Evolutionary conservation across 768 basidiomycete genomes (phyloP).

Genomic region (Strobilomyces echinocephalus): DNA sequence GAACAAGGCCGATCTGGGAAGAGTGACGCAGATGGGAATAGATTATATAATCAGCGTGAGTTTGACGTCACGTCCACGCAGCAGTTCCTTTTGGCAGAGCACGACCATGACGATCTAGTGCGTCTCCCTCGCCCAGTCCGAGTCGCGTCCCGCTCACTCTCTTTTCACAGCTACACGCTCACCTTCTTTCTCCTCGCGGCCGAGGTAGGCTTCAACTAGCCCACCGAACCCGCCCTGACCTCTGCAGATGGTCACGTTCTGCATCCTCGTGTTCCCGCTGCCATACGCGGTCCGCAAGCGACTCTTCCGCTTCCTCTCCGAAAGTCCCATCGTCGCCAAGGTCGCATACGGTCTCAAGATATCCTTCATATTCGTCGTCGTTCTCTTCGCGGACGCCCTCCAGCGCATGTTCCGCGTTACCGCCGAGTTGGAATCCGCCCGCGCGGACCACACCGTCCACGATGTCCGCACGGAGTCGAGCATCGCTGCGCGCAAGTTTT

Average conservation of each 20-base stretch:
- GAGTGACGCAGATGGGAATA: slow-evolving; percentile 28
- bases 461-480: slow-evolving; percentile 81
- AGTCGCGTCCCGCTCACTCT: neutral
- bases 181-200: slow-evolving; percentile 78
- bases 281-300: slow-evolving; percentile 68
- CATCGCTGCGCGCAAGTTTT: slow-evolving; percentile 89
- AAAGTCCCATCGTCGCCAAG: slow-evolving; percentile 70
- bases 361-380: slow-evolving; percentile 86
- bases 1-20: neutral
- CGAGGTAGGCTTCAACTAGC: slow-evolving; percentile 42
- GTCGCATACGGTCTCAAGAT: slow-evolving; percentile 90
- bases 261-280: slow-evolving; percentile 78
- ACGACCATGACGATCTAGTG: slow-evolving; percentile 47
- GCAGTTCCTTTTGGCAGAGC: neutral
- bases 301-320: slow-evolving; percentile 68
- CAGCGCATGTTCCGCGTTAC: slow-evolving; percentile 87
- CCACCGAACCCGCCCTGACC: neutral
- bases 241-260: slow-evolving; percentile 74
- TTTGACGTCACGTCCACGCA: slow-evolving; percentile 28
- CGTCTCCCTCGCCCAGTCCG: slow-evolving; percentile 1
- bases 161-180: slow-evolving; percentile 58
- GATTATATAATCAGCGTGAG: slow-evolving; percentile 18
- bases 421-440: slow-evolving; percentile 66
- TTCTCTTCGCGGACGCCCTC: slow-evolving; percentile 87
- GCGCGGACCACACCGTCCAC: slow-evolving; percentile 44